Conservation (phyloP, 2,329 filamentous ascomycete species). For the Fusarium anguioides region DNA sequence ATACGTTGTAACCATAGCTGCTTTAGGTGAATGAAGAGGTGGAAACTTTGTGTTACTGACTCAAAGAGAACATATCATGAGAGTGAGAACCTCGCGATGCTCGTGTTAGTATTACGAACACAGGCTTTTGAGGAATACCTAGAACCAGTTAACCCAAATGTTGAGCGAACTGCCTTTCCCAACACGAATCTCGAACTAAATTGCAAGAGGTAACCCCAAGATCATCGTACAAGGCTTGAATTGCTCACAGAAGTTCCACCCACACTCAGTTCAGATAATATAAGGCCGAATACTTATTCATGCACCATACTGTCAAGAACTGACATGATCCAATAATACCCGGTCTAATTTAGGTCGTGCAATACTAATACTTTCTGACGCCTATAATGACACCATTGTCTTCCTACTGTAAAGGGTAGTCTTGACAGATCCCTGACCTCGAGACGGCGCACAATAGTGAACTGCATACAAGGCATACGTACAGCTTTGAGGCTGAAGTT, state of each 20-base stretch:
- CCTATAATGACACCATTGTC: conserved; percentile 33
- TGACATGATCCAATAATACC: conserved; percentile 24
- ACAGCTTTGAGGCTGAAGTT: conserved; percentile 22
- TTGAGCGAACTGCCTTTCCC: neutral
- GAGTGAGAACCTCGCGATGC: neutral
- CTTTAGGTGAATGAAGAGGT: neutral
- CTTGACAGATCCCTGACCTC: neutral
- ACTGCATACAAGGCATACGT: conserved; percentile 8
- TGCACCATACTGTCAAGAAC: conserved; percentile 11
- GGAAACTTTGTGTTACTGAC: neutral
- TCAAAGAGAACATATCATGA: neutral
- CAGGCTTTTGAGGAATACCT: neutral
- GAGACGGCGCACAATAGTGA: neutral
- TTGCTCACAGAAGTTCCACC: neutral
- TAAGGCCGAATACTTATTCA: neutral
- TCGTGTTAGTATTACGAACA: neutral
- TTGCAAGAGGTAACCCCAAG: neutral
- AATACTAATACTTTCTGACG: conserved; percentile 22
- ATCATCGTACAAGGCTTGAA: neutral
- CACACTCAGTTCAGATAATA: neutral
- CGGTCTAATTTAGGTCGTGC: conserved; percentile 3
- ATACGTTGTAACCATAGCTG: neutral
- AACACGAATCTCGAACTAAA: neutral
- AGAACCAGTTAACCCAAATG: neutral
- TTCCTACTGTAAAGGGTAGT: neutral